A percentile compares a stretch with the other conserved stretches of the same genome.
phyloP scores from a whole-genome alignment of 257 asterid species.

The Nicotiana undulata region DNA sequence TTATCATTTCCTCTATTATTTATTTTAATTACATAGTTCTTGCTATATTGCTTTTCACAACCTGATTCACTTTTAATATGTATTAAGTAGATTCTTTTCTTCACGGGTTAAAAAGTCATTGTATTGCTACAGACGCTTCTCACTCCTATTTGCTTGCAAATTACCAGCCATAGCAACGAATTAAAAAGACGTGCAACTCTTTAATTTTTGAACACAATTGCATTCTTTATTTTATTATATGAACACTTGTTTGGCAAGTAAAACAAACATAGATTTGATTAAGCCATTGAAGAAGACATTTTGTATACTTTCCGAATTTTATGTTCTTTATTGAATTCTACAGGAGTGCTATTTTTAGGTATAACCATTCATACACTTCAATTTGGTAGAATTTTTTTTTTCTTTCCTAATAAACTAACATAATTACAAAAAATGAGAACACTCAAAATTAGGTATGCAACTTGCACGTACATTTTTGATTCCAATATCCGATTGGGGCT shows the following conservation, averaged over 20 bases:
- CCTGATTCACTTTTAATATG: too few species aligned
- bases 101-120: not conserved
- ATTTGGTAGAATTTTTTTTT: not conserved
- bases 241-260: not conserved
- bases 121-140: not conserved
- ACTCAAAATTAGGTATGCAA: not conserved
- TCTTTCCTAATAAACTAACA: not conserved
- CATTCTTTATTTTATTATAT: not conserved
- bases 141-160: not conserved
- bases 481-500: not conserved
- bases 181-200: not conserved
- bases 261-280: not conserved
- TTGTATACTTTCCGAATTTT: not conserved
- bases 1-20: too few species aligned
- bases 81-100: not conserved
- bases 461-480: not conserved
- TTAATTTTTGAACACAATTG: not conserved
- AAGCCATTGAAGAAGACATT: not conserved
- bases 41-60: too few species aligned
- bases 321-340: not conserved
- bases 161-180: not conserved
- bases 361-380: not conserved
- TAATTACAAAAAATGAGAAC: not conserved
- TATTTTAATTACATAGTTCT: too few species aligned
- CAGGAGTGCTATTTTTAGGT: not conserved